Base-by-base conservation (phyloP, 2,329 filamentous ascomycete genomes). In the Purpureocillium takamizusanense region DNA sequence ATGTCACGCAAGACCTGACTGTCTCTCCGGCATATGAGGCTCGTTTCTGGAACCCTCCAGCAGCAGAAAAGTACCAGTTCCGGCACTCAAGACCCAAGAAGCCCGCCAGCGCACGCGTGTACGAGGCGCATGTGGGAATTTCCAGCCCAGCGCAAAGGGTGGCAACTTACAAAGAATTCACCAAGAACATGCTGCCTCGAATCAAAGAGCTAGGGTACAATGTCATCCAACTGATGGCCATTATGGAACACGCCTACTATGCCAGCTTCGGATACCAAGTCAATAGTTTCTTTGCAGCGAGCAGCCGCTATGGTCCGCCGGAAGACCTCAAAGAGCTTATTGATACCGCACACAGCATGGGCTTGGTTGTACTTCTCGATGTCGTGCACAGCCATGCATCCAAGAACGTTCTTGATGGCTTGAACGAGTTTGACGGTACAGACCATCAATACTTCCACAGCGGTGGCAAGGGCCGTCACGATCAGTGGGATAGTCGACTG, bases 201-300 rank as follows among this genome's bases (percentile, higher is more conserved):
- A 97, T 98, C 65, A 83, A 89, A 56, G 69, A 79, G 46, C 70
- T 97, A 32, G 92, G 90, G 31, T 98, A 98, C 70, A 97, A 98
- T 57, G 85, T 89, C 39, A 97, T 98, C 50, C 92, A 98, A 60
- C 72, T 98, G 46, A 98, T 98, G 92, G 92, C 92, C 33, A 74
- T 98, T 56, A 98, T 98, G 90, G 92, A 98, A 59, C 92, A 98
- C 63, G 92, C 92, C 36, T 98, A 98, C 71, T 98, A 98, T 60
- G 92, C 92, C 53, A 97, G 90, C 56, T 98, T 98, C 53, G 92
- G 92, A 34, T 98, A 98, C 62, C 92, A 98, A 63, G 79, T 98
- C 65, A 98, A 97, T 69, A 95, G 85, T 63, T 98, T 98, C 71
- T 98, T 97, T 53, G 92, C 92, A 21, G 89, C 90, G 11, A 95